Conservation (phyloP, 2,329 filamentous ascomycete species). For the Metarhizium anisopliae region DNA sequence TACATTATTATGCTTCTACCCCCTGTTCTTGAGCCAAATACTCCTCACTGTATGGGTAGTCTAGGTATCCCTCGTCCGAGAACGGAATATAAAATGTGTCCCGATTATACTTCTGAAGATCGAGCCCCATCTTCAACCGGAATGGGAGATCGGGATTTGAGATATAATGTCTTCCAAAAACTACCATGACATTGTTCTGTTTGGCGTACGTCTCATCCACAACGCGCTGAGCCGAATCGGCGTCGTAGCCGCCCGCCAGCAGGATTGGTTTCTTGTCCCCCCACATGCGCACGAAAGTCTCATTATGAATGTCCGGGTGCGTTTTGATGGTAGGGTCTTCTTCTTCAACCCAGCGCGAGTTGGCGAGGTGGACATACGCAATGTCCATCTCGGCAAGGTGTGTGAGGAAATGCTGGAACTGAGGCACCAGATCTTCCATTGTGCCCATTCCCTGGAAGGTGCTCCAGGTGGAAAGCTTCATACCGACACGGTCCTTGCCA, state of each 20-base stretch:
- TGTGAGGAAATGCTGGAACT: constrained; percentile 37
- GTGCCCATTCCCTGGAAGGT: background rate
- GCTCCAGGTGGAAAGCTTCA: background rate
- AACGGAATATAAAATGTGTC: constrained; percentile 19
- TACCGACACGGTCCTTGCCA: constrained; percentile 33
- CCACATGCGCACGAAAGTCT: background rate
- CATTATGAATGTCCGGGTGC: background rate
- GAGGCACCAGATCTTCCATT: background rate
- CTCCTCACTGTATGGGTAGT: constrained; percentile 17
- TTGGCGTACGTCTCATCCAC: constrained; percentile 29
- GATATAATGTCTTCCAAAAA: constrained; percentile 21
- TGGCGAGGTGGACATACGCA: constrained; percentile 53
- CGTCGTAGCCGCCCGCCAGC: constrained; percentile 1
- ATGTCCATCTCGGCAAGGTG: constrained; percentile 43
- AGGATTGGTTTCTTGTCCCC: background rate
- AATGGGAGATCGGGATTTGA: constrained; percentile 20
- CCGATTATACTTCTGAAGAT: constrained; percentile 19
- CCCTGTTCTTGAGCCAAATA: no score
- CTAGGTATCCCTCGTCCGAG: constrained; percentile 16
- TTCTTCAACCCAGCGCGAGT: constrained; percentile 35
- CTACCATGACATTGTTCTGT: constrained; percentile 16
- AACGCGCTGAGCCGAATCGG: constrained; percentile 17
- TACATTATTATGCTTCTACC: no score
- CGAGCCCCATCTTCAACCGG: constrained; percentile 16
- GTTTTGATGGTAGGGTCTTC: background rate